Evolutionary conservation across 2,329 filamentous ascomycete genomes (phyloP).

Genomic region (Ceratocystis lukuohia): DNA sequence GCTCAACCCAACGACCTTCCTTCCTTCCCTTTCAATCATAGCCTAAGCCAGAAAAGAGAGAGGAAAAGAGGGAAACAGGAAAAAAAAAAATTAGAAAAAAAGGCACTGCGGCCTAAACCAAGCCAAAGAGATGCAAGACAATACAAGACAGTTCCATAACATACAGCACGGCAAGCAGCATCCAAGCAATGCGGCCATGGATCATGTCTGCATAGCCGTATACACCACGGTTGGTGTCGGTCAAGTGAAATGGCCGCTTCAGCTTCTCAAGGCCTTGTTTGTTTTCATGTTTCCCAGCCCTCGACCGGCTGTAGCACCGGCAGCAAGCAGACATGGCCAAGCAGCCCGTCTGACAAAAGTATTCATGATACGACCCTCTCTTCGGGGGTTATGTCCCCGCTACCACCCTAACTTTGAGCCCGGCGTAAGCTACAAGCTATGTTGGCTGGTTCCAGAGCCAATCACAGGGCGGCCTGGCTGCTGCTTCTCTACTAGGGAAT

Average conservation of each 20-base stretch:
- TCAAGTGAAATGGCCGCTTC: background rate
- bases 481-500: background rate
- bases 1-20: background rate
- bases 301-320: background rate
- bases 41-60: too few species aligned
- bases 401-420: background rate
- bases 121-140: background rate
- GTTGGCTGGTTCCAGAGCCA: background rate
- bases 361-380: background rate
- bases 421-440: background rate
- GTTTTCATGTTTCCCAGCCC: background rate
- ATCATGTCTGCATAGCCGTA: background rate
- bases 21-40: background rate
- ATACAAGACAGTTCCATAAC: background rate
- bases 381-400: background rate
- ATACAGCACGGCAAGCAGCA: background rate
- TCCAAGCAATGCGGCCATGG: background rate
- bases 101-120: background rate
- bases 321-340: background rate
- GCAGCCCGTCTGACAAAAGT: background rate
- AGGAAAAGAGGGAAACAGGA: too few species aligned
- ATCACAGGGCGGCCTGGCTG: background rate
- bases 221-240: background rate
- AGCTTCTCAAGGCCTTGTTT: background rate
- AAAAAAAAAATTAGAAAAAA: background rate